phyloP scores from a whole-genome alignment of 192 early-diverging fungal species.

The Cladochytrium replicatum region DNA sequence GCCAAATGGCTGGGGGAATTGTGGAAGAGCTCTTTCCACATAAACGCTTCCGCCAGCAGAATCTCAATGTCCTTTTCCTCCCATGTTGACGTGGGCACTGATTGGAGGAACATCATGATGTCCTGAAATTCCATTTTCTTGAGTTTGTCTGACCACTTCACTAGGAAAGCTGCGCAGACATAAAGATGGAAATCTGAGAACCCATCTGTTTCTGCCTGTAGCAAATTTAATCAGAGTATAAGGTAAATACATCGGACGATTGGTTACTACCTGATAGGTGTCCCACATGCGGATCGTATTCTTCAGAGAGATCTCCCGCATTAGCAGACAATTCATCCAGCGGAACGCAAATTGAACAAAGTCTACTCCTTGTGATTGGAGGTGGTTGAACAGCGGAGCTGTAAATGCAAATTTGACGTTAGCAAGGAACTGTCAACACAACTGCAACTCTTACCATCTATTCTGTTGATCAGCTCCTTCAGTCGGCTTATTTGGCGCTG shows the following conservation, averaged over 20 bases:
- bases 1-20: constrained; percentile 76
- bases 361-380: constrained; percentile 81
- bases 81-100: constrained; percentile 79
- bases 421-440: too few species aligned
- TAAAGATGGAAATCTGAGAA: constrained; percentile 98
- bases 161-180: constrained; percentile 95
- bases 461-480: constrained; percentile 83
- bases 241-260: neutral
- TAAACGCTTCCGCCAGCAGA: constrained; percentile 89
- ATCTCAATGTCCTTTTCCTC: constrained; percentile 85
- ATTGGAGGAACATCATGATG: constrained; percentile 90
- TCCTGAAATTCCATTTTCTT: constrained; percentile 84
- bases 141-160: constrained; percentile 85
- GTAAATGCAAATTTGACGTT: constrained; percentile 2
- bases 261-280: constrained; percentile 66
- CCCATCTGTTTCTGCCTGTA: constrained; percentile 68
- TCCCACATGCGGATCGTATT: constrained; percentile 98
- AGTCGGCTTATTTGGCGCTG: constrained; percentile 80
- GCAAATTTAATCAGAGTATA: constrained; percentile 2
- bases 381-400: constrained; percentile 72
- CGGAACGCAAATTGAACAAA: constrained; percentile 99
- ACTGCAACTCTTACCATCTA: constrained; percentile 62
- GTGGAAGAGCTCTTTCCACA: constrained; percentile 95
- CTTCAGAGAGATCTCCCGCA: constrained; percentile 84
- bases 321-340: constrained; percentile 99